Conservation (phyloP, 306 rosid species). For the Castanopsis chinensis region DNA sequence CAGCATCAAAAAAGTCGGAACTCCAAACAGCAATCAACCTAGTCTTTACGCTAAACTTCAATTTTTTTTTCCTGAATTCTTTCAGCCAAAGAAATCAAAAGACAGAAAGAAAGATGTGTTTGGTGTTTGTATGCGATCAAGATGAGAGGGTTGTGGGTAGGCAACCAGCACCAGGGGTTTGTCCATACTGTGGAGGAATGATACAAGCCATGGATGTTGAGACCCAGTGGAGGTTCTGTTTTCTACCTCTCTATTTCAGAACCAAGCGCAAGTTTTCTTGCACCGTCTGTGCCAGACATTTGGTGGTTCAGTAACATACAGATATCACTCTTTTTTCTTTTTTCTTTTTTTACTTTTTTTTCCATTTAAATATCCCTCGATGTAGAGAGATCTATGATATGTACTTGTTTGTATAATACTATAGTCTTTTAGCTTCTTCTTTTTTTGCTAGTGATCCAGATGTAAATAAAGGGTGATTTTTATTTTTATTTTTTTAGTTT, state of each 20-base stretch:
- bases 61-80: too few species aligned
- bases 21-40: neutral
- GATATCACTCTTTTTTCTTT: neutral
- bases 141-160: constrained; percentile 65
- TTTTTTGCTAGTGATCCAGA: too few species aligned
- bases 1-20: neutral
- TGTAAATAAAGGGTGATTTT: too few species aligned
- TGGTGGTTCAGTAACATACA: constrained; percentile 33
- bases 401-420: too few species aligned
- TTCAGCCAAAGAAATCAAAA: too few species aligned
- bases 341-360: neutral
- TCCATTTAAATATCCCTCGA: too few species aligned
- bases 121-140: constrained; percentile 78
- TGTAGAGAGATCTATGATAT: too few species aligned
- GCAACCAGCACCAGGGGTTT: constrained; percentile 70
- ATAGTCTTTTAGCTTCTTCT: neutral
- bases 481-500: too few species aligned
- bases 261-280: constrained; percentile 68
- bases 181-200: constrained; percentile 80
- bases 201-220: constrained; percentile 69
- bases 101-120: constrained; percentile 48
- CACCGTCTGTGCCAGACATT: constrained; percentile 40
- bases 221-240: constrained; percentile 72
- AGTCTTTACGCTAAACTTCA: too few species aligned
- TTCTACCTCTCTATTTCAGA: constrained; percentile 55